A percentile compares a stretch with the other conserved stretches of the same genome.
Conservation (phyloP, 2,329 filamentous ascomycete species). For the Chaetomium strumarium region DNA sequence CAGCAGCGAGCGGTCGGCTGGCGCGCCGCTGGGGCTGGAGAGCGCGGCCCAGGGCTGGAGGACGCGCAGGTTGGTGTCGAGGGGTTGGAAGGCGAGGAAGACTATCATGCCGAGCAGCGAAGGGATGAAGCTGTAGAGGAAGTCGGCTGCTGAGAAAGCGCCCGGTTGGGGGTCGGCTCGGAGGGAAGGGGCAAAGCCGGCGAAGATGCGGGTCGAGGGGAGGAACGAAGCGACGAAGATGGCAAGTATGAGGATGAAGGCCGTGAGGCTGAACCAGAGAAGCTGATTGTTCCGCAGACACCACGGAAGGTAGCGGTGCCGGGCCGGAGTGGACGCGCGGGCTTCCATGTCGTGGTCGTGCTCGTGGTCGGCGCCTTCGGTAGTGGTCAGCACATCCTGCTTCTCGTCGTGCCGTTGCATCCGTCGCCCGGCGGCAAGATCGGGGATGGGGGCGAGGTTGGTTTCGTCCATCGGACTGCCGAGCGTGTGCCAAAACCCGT, state of each 20-base stretch:
- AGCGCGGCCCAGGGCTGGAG: constrained; percentile 67
- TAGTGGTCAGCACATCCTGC: background rate
- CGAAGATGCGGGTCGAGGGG: constrained; percentile 55
- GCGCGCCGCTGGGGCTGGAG: constrained; percentile 46
- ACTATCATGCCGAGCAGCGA: constrained; percentile 60
- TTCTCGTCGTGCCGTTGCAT: constrained; percentile 21
- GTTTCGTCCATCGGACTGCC: constrained; percentile 52
- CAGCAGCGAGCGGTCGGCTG: constrained; percentile 58
- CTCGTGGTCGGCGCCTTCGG: constrained; percentile 17
- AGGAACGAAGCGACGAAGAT: constrained; percentile 76
- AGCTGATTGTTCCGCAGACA: constrained; percentile 63
- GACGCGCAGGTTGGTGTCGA: constrained; percentile 60
- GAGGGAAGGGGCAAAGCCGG: constrained; percentile 68
- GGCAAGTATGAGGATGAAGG: constrained; percentile 57
- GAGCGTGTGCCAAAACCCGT: constrained; percentile 71
- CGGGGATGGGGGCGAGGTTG: constrained; percentile 20
- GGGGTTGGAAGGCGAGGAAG: constrained; percentile 59
- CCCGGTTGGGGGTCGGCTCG: constrained; percentile 50
- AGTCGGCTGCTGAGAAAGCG: constrained; percentile 81
- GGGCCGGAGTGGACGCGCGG: constrained; percentile 45
- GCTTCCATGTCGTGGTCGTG: constrained; percentile 25
- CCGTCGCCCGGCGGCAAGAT: constrained; percentile 21
- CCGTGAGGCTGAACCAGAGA: constrained; percentile 57
- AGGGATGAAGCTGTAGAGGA: constrained; percentile 75
- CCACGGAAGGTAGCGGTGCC: constrained; percentile 69